Evolutionary conservation across 2,329 filamentous ascomycete species (phyloP).

Genomic region (Lasiodiplodia gonubiensis): DNA sequence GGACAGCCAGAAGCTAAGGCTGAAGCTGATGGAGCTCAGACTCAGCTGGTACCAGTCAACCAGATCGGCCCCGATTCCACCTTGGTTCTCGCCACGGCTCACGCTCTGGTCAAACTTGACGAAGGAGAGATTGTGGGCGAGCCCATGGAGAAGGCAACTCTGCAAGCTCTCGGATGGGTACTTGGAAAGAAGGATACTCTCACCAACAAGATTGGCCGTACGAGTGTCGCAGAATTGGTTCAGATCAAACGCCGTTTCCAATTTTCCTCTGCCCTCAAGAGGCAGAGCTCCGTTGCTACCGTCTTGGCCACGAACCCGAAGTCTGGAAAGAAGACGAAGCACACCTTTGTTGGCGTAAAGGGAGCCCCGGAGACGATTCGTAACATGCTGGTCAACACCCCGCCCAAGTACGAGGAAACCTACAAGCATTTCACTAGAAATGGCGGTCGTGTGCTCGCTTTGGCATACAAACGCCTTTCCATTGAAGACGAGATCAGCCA

Average conservation of each 20-base stretch:
- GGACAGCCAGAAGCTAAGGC: constrained; percentile 69
- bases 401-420: constrained; percentile 92
- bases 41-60: constrained; percentile 73
- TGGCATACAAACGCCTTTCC: constrained; percentile 92
- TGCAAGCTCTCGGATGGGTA: constrained; percentile 87
- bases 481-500: constrained; percentile 80
- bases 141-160: constrained; percentile 97
- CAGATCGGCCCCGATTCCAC: constrained; percentile 81
- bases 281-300: constrained; percentile 91
- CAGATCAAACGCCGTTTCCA: constrained; percentile 97
- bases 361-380: constrained; percentile 96
- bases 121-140: constrained; percentile 97
- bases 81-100: constrained; percentile 90
- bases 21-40: constrained; percentile 83
- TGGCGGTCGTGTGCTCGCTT: constrained; percentile 88
- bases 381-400: constrained; percentile 84
- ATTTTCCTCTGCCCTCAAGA: constrained; percentile 94
- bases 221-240: constrained; percentile 70
- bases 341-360: constrained; percentile 94
- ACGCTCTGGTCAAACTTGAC: constrained; percentile 93
- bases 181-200: constrained; percentile 89
- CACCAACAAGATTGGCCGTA: constrained; percentile 65
- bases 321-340: constrained; percentile 76
- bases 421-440: constrained; percentile 98
- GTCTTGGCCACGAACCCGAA: constrained; percentile 73